Percentiles rank a stretch among this genome's conserved stretches.
Evolutionary conservation across 495 filamentous ascomycete species (phyloP).

Genomic region (Annulohypoxylon maeteangense): DNA sequence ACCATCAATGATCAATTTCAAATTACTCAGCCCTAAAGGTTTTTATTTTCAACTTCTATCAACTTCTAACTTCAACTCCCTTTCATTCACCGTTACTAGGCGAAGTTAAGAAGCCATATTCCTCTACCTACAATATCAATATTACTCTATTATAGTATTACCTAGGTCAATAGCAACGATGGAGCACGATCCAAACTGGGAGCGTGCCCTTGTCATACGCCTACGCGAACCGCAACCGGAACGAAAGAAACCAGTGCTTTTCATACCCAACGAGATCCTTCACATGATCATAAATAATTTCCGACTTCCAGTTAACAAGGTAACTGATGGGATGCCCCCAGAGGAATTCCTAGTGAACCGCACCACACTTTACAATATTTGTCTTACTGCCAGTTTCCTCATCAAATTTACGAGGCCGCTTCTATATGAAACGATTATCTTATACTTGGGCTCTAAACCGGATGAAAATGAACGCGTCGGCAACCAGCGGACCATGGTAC

Average conservation of each 20-base stretch:
- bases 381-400: background rate
- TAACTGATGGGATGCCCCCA: background rate
- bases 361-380: slow-evolving; percentile 17
- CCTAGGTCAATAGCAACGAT: background rate
- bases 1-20: background rate
- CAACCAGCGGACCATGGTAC: background rate
- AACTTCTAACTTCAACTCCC: background rate
- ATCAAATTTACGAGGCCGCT: background rate
- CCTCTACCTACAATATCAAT: background rate
- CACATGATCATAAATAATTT: background rate
- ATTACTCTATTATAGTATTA: background rate
- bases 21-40: background rate
- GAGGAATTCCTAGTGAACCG: background rate
- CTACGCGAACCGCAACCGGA: background rate
- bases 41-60: background rate
- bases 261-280: slow-evolving; percentile 18
- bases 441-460: background rate
- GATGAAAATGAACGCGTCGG: background rate
- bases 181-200: background rate
- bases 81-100: background rate
- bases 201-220: background rate
- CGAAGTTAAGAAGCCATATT: background rate
- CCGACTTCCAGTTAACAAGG: slow-evolving; percentile 10
- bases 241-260: background rate
- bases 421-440: slow-evolving; percentile 26